Percentiles rank a stretch among this genome's conserved stretches.
These are phyloP conservation scores for Corylus americana DNA, from an alignment of 306 rosid species.

Conservation along the genomic window DNA sequence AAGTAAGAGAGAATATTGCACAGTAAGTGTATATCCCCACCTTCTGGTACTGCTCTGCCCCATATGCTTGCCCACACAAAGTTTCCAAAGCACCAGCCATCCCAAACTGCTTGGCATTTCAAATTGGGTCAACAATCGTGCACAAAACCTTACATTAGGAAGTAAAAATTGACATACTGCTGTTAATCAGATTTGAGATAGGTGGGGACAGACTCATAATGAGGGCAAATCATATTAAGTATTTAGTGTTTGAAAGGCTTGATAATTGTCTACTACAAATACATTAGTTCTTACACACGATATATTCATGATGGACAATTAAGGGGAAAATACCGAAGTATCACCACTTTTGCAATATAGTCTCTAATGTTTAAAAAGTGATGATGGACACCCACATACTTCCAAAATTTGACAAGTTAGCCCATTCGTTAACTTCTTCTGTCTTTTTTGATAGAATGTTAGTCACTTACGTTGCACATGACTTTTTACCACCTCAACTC, in stretches of 20 bases:
- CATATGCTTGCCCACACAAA: conserved; percentile 63
- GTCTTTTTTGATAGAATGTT: too few species aligned
- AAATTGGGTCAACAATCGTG: not conserved
- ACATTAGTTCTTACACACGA: too few species aligned
- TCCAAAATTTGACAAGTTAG: too few species aligned
- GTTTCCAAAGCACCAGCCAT: conserved; percentile 74
- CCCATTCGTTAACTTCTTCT: too few species aligned
- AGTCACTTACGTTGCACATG: too few species aligned
- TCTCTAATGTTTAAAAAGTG: too few species aligned
- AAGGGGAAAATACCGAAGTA: too few species aligned
- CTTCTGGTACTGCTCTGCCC: conserved; percentile 51
- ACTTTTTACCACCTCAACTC: too few species aligned
- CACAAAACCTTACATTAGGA: not conserved
- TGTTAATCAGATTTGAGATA: not conserved
- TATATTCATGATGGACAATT: too few species aligned
- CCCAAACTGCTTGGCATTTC: conserved; percentile 43
- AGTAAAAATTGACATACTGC: too few species aligned
- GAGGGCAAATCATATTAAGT: not conserved
- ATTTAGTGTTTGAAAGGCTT: not conserved
- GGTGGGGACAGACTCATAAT: not conserved
- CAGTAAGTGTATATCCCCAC: conserved; percentile 49
- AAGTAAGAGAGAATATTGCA: conserved; percentile 42
- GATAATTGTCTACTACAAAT: not conserved
- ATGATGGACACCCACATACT: too few species aligned
- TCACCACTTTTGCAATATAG: too few species aligned